Evolutionary conservation across 2,329 filamentous ascomycete species (phyloP), one percentile per base, ranked within the genome.

Genomic region (Trichoderma brevicompactum): DNA sequence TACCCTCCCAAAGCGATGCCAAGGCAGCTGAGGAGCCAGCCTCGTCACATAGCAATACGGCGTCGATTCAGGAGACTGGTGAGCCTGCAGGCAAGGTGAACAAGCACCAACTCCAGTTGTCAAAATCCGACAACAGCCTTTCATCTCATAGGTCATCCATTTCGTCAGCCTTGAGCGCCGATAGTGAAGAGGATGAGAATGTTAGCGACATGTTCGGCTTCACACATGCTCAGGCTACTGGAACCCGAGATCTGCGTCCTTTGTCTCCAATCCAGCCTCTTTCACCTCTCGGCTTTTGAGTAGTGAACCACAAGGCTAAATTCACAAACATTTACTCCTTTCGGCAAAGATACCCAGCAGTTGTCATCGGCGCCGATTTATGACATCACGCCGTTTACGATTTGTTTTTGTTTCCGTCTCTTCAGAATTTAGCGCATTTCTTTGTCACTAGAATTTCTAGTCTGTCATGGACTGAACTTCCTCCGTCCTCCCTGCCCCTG

Each of bases 201-300:
- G 54, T 19, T 15, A 23, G 43, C 12, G 62, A 44, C 36, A 41
- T 65, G 34, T 56, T 50, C 32, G 65, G 65, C 43, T 62, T 67
- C 34, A 61, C 61, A 10, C 65, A 54, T 64, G 65, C 41, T 67
- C 78, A n/a, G 77, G 68, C 15, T 43, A 43, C 48, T 23, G n/a
- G 17, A 17, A 38, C 65, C 8, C 59, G 76, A 34, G 83, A 85
- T 59, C 70, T 87, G 49, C 79, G 84, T 49, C 85, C 85, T 2
- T 74, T 90, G 41, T 89, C 87, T 66, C 87, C 87, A 5, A 89
- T 90, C 72, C 87, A 88, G 74, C 87, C 87, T 48, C 76, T 89
- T 53, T 89, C 87, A 41, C 87, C 87, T 12, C 78, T 88, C 72
- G 84, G 85, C 67, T 84, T 89, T 69, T 85, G 76, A 75, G 43